Conservation (phyloP, 768 basidiomycete genomes). For the Leccinum ochraceum region DNA sequence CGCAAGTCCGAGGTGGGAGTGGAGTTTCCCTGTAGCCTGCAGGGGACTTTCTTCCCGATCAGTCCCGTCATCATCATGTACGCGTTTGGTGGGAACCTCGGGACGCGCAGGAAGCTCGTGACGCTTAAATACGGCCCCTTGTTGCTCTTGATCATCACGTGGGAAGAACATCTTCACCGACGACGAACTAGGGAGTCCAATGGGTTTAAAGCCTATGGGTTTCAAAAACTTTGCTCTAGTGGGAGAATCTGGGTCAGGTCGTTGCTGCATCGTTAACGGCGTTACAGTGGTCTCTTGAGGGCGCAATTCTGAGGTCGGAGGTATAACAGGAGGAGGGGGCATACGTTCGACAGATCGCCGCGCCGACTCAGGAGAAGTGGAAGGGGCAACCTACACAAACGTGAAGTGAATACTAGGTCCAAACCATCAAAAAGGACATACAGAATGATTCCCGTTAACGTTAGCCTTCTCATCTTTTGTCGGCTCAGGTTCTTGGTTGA, state of each 20-base stretch:
- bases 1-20: constrained; percentile 2
- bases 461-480: constrained; percentile 39
- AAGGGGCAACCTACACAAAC: constrained; percentile 18
- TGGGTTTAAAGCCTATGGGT: constrained; percentile 66
- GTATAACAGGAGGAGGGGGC: constrained; percentile 34
- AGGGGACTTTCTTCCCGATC: constrained; percentile 24
- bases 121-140: constrained; percentile 23
- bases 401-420: constrained; percentile 9
- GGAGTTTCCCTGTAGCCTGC: constrained; percentile 5
- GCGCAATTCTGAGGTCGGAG: constrained; percentile 18
- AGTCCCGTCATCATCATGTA: constrained; percentile 21
- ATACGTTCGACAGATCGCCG: constrained; percentile 33
- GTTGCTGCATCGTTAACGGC: constrained; percentile 13
- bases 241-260: constrained; percentile 22
- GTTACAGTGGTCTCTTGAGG: constrained; percentile 12
- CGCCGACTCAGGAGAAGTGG: constrained; percentile 23
- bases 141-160: constrained; percentile 67
- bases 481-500: constrained; percentile 25
- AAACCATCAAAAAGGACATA: constrained; percentile 14
- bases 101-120: constrained; percentile 21
- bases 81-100: constrained; percentile 31
- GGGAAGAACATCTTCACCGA: constrained; percentile 81
- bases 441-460: constrained; percentile 40
- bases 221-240: constrained; percentile 31
- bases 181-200: constrained; percentile 48